These are phyloP conservation scores for Camellia oleifera DNA, from an alignment of 179 eudicot genomes.

Conservation along the genomic window DNA sequence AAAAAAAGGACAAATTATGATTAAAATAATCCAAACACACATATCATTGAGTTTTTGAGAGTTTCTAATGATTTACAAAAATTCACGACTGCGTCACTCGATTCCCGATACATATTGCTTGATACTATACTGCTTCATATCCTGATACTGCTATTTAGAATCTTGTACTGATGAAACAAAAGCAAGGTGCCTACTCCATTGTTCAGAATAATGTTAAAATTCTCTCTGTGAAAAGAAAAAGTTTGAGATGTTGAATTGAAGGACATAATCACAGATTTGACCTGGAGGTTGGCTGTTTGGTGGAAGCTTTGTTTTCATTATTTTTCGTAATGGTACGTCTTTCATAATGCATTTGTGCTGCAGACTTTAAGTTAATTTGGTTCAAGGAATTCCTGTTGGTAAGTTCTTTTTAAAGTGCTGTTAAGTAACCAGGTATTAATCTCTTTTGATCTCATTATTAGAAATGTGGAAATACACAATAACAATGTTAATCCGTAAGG, in stretches of 20 bases:
- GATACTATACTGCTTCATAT: no score
- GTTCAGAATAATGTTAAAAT: no score
- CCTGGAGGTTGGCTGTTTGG: slow-evolving; percentile 7
- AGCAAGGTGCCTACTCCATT: no score
- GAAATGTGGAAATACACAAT: background rate
- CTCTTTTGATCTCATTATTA: background rate
- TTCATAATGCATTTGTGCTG: background rate
- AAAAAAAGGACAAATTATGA: no score
- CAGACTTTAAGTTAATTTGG: background rate
- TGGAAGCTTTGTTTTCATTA: background rate
- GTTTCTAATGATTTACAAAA: no score
- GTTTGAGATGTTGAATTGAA: background rate
- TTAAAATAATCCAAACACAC: no score
- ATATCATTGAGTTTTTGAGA: no score
- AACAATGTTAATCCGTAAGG: background rate
- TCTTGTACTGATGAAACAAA: no score
- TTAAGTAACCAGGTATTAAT: background rate
- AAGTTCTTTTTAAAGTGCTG: background rate
- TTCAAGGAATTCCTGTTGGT: background rate
- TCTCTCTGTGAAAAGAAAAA: background rate
- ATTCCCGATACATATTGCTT: no score
- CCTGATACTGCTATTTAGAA: no score
- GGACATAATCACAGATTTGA: background rate
- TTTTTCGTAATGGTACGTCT: background rate
- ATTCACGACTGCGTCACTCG: no score